phyloP scores from a whole-genome alignment of 192 early-diverging fungal species.

The Rhizophlyctis rosea region DNA sequence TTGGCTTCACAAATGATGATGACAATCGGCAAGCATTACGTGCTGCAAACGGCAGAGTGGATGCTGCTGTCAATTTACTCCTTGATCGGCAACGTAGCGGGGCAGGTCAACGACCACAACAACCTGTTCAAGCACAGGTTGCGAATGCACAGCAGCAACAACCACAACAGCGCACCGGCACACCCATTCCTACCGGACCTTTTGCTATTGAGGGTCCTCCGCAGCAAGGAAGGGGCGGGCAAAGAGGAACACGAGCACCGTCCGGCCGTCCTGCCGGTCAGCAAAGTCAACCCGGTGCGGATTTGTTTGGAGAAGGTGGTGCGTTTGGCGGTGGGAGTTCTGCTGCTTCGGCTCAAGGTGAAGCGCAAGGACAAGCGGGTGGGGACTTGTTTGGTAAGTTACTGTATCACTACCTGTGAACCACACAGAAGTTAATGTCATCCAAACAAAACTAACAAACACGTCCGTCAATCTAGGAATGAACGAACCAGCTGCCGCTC shows the following conservation, averaged over 20 bases:
- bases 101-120: conserved; percentile 17
- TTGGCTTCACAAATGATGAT: conserved; percentile 69
- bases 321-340: neutral
- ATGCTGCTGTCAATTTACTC: conserved; percentile 66
- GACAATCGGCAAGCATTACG: conserved; percentile 68
- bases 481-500: conserved; percentile 1
- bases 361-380: conserved; percentile 6
- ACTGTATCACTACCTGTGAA: neutral
- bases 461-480: conserved; percentile 2
- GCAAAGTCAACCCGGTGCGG: conserved; percentile 1
- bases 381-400: neutral
- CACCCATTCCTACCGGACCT: neutral
- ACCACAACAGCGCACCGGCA: neutral
- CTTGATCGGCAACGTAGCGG: conserved; percentile 41
- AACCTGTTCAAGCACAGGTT: conserved; percentile 8
- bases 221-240: neutral
- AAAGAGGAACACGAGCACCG: neutral
- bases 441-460: neutral
- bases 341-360: conserved; percentile 7
- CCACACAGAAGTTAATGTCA: neutral
- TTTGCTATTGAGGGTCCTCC: conserved; percentile 21
- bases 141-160: neutral
- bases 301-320: conserved; percentile 12
- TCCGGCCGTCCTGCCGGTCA: neutral
- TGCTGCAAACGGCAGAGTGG: conserved; percentile 69